These are phyloP conservation scores for Colletotrichum sansevieriae DNA, from an alignment of 2,329 filamentous ascomycete genomes.

Conservation along the genomic window DNA sequence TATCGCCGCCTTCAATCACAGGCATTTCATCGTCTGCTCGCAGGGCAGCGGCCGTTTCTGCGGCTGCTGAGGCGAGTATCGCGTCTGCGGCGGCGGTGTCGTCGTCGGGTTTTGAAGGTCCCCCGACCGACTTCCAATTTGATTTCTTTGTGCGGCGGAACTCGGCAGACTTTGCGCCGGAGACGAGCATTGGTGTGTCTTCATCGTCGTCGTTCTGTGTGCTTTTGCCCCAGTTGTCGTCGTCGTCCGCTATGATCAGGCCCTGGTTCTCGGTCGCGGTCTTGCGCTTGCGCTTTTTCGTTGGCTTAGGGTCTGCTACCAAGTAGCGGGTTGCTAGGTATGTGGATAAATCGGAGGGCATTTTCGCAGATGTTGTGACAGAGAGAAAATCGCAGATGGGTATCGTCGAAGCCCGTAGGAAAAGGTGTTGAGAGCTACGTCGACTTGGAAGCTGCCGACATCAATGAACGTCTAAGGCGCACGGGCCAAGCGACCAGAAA, in stretches of 20 bases:
- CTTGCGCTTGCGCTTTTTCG: constrained; percentile 75
- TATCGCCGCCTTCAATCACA: constrained; percentile 55
- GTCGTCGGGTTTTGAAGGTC: constrained; percentile 48
- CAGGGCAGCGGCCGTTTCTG: constrained; percentile 70
- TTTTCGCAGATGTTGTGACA: constrained; percentile 44
- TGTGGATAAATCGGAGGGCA: constrained; percentile 76
- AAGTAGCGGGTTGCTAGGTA: constrained; percentile 96
- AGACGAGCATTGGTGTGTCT: constrained; percentile 63
- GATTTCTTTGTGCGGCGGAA: constrained; percentile 84
- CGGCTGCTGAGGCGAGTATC: constrained; percentile 79
- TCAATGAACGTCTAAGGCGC: constrained; percentile 17
- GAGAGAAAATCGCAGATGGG: not conserved
- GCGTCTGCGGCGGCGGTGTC: constrained; percentile 78
- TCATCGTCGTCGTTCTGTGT: constrained; percentile 62
- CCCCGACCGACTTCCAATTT: constrained; percentile 80
- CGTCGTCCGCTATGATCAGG: constrained; percentile 75
- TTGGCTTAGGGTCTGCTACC: constrained; percentile 66
- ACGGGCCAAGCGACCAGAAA: constrained; percentile 22
- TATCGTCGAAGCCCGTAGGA: constrained; percentile 1
- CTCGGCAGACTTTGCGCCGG: constrained; percentile 64
- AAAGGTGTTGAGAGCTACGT: constrained; percentile 1
- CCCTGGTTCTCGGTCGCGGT: constrained; percentile 59
- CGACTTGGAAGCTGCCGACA: constrained; percentile 5
- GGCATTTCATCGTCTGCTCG: constrained; percentile 64
- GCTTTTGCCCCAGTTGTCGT: constrained; percentile 66